Percentiles rank a stretch among this genome's conserved stretches.
Evolutionary conservation across 192 early-diverging fungal genomes (phyloP).

Genomic region (Entomortierella chlamydospora): DNA sequence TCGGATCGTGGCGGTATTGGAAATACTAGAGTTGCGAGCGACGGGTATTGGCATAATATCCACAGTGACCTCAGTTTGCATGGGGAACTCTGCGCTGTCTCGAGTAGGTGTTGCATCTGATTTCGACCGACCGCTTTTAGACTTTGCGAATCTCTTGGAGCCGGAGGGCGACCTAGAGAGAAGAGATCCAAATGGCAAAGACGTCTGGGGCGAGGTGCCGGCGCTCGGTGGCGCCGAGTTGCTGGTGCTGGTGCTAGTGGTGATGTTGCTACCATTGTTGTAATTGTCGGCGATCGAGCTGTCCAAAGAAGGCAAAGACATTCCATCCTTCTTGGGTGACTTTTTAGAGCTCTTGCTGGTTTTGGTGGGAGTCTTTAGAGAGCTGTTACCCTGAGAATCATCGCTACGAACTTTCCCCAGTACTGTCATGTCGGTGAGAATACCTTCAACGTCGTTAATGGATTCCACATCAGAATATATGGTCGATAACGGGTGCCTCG

Average conservation of each 20-base stretch:
- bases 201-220: neutral
- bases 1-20: neutral
- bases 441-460: neutral
- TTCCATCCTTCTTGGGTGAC: slow-evolving; percentile 3
- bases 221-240: neutral
- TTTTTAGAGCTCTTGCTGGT: slow-evolving; percentile 6
- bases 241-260: no score
- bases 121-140: slow-evolving; percentile 27
- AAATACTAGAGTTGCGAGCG: slow-evolving; percentile 1
- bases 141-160: slow-evolving; percentile 23
- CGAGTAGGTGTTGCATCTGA: slow-evolving; percentile 13
- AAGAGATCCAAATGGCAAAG: slow-evolving; percentile 1
- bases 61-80: neutral
- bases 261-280: neutral
- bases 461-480: slow-evolving; percentile 1
- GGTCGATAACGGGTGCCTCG: slow-evolving; percentile 16
- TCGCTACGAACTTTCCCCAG: neutral
- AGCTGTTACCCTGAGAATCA: neutral
- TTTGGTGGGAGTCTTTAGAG: neutral
- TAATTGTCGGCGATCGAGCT: neutral
- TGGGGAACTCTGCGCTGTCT: neutral
- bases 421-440: neutral
- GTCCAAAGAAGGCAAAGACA: neutral
- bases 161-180: slow-evolving; percentile 15
- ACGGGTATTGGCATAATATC: slow-evolving; percentile 2